Evolutionary conservation across 2,329 filamentous ascomycete species (phyloP).

Genomic region (Lachnellula hyalina): DNA sequence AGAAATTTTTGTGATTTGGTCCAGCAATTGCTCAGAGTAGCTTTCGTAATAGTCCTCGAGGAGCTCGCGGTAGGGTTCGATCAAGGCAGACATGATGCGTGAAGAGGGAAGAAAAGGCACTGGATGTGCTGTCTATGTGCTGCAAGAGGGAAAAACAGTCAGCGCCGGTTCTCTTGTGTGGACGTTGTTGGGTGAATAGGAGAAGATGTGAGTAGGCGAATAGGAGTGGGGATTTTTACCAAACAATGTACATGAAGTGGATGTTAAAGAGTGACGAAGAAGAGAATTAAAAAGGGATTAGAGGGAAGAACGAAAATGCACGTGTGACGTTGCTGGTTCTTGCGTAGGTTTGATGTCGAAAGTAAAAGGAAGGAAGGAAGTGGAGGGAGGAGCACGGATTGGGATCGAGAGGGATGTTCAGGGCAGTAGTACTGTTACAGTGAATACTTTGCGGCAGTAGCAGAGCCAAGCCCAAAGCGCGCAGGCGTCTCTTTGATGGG

Average conservation of each 20-base stretch:
- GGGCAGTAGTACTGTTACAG: background rate
- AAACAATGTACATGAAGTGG: constrained; percentile 26
- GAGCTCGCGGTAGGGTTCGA: constrained; percentile 24
- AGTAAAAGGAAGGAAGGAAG: background rate
- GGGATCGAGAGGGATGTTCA: background rate
- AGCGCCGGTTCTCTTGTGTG: background rate
- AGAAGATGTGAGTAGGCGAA: background rate
- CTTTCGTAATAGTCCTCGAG: constrained; percentile 23
- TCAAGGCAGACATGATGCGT: constrained; percentile 22
- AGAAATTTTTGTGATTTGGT: constrained; percentile 26
- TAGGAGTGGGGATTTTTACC: constrained; percentile 11
- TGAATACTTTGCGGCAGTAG: too few relatives aligned
- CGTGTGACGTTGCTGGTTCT: background rate
- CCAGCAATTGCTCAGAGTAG: constrained; percentile 26
- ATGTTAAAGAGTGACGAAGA: constrained; percentile 2
- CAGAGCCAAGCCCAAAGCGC: too few relatives aligned
- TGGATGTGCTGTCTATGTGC: constrained; percentile 24
- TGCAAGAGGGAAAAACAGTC: constrained; percentile 10
- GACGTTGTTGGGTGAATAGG: constrained; percentile 3
- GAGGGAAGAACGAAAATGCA: background rate
- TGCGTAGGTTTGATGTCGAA: background rate
- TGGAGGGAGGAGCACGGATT: background rate
- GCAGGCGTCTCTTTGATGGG: too few relatives aligned
- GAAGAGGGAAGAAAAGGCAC: constrained; percentile 16
- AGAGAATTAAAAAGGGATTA: background rate